Evolutionary conservation across 1,284 basidiomycete species (phyloP).

Genomic region (Cutaneotrichosporon sp.): DNA sequence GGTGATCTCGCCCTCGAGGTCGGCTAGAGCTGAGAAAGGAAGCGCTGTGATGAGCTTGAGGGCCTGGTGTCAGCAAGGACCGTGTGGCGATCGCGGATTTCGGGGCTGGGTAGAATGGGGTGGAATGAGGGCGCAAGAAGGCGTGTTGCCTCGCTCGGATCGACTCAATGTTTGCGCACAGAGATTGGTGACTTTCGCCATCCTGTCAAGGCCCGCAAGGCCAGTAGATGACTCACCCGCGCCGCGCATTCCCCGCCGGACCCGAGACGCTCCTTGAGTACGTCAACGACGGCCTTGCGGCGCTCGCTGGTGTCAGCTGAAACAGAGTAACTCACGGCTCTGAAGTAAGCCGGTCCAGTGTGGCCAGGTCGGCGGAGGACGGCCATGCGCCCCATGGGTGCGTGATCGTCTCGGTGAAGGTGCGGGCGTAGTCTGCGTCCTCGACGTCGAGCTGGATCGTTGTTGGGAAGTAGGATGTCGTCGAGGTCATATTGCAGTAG

Average conservation of each 20-base stretch:
- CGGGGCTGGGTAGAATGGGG: background rate
- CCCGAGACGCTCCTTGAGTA: conserved; percentile 5
- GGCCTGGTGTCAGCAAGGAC: conserved; percentile 10
- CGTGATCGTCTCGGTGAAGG: background rate
- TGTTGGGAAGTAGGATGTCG: background rate
- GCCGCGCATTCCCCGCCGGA: conserved; percentile 1
- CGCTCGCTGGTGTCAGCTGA: conserved; percentile 3
- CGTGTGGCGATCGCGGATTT: background rate
- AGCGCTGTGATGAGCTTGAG: conserved; percentile 3
- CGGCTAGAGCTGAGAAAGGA: conserved; percentile 1
- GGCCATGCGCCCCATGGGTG: background rate
- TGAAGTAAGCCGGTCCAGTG: background rate
- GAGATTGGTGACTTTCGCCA: no score
- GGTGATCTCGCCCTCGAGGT: background rate
- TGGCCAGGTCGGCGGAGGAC: background rate
- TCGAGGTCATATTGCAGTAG: background rate
- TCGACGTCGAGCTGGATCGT: background rate
- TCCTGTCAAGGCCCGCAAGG: background rate
- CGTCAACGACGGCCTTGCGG: background rate
- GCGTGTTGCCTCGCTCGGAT: no score
- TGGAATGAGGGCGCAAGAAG: background rate
- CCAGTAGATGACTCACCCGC: conserved; percentile 1
- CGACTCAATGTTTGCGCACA: background rate
- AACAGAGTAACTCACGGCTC: background rate
- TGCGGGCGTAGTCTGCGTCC: conserved; percentile 7